These are phyloP conservation scores for Carex parvula DNA, from an alignment of 176 grass and related monocot species.

Conservation along the genomic window DNA sequence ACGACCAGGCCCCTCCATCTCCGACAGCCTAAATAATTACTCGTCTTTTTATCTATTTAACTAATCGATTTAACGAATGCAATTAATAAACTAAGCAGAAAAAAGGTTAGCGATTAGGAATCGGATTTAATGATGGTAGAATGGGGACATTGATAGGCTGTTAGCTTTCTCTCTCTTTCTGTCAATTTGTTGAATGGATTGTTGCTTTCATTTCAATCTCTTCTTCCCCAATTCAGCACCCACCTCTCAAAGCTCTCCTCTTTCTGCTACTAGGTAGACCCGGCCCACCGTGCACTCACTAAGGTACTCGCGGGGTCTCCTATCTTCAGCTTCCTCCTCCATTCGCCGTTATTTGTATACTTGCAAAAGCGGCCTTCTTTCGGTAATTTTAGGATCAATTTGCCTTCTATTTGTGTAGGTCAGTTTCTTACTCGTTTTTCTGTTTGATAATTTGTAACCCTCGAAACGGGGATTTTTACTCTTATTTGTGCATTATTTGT, in stretches of 20 bases:
- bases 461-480: background rate
- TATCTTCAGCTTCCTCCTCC: background rate
- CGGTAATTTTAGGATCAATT: background rate
- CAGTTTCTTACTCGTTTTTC: background rate
- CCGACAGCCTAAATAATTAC: background rate
- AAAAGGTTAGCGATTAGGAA: background rate
- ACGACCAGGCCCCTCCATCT: background rate
- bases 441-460: background rate
- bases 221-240: slow-evolving; percentile 19
- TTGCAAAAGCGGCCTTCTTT: background rate
- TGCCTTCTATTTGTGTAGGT: background rate
- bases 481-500: background rate
- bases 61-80: background rate
- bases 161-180: slow-evolving; percentile 3
- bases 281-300: background rate
- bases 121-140: slow-evolving; percentile 19
- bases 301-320: background rate
- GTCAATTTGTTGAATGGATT: slow-evolving; percentile 33
- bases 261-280: background rate
- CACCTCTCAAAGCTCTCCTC: background rate
- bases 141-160: background rate
- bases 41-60: background rate
- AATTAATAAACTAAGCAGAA: background rate
- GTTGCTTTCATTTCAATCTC: slow-evolving; percentile 28
- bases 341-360: slow-evolving; percentile 1